These are phyloP conservation scores for Abelmoschus esculentus DNA, from an alignment of 345 rosid species.

Conservation along the genomic window DNA sequence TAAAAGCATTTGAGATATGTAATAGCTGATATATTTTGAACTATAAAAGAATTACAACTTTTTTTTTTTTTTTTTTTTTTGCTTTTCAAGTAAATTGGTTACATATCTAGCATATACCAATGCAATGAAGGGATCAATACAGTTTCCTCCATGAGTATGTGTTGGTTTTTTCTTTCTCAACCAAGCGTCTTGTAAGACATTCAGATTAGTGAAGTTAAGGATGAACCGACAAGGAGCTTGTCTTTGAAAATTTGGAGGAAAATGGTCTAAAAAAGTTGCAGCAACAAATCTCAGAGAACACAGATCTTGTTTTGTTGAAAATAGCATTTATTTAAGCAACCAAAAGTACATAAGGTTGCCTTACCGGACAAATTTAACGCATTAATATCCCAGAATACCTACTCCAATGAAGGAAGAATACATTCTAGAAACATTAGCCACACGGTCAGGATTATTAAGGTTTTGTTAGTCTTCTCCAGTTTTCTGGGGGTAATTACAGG, in stretches of 20 bases:
- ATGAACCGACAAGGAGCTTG: neutral
- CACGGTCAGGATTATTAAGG: conserved; percentile 6
- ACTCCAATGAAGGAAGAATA: neutral
- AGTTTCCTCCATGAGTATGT: neutral
- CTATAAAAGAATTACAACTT: neutral
- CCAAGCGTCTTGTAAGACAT: too few relatives aligned
- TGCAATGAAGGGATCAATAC: neutral
- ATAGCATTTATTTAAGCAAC: conserved; percentile 14
- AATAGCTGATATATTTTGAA: neutral
- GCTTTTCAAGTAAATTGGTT: neutral
- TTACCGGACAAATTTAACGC: conserved; percentile 2
- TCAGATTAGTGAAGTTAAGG: too few relatives aligned
- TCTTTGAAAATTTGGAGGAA: too few relatives aligned
- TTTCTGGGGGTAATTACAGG: conserved; percentile 56
- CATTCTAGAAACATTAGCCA: conserved; percentile 7
- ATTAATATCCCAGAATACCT: conserved; percentile 5
- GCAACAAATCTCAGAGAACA: neutral
- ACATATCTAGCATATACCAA: neutral
- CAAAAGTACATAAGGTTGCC: conserved; percentile 9
- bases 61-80: neutral
- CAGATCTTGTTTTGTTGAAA: neutral
- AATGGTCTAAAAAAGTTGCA: neutral
- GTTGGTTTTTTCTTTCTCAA: neutral
- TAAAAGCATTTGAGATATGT: conserved; percentile 8
- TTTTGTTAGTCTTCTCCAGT: conserved; percentile 31